Percentiles rank a stretch among this genome's conserved stretches.
phyloP scores from a whole-genome alignment of 2,329 filamentous ascomycete genomes.

The Sarocladium oryzae region DNA sequence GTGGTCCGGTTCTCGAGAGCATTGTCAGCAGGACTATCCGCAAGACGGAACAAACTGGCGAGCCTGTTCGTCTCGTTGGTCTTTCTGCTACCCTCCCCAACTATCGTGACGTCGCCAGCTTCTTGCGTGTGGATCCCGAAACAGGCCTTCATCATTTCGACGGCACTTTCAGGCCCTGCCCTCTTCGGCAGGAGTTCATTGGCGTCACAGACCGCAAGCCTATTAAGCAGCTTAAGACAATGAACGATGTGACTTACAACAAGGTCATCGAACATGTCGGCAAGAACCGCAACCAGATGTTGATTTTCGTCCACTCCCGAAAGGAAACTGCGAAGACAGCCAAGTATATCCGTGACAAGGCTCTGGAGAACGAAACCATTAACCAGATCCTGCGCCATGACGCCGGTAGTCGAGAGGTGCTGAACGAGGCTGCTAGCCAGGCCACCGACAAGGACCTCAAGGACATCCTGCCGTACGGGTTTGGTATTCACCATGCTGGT shows the following conservation, averaged over 20 bases:
- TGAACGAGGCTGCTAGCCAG: slow-evolving; percentile 76
- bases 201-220: slow-evolving; percentile 96
- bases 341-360: slow-evolving; percentile 92
- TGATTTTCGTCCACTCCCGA: slow-evolving; percentile 96
- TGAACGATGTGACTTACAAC: slow-evolving; percentile 98
- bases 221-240: slow-evolving; percentile 97
- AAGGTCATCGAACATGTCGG: slow-evolving; percentile 97
- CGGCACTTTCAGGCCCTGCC: slow-evolving; percentile 86
- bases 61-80: slow-evolving; percentile 85
- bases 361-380: slow-evolving; percentile 93
- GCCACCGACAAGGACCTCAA: slow-evolving; percentile 85
- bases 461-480: slow-evolving; percentile 89
- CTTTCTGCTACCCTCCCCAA: slow-evolving; percentile 94
- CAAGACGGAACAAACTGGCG: slow-evolving; percentile 87
- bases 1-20: slow-evolving; percentile 92
- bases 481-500: slow-evolving; percentile 97
- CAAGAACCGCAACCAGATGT: slow-evolving; percentile 89
- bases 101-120: slow-evolving; percentile 92
- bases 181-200: slow-evolving; percentile 92
- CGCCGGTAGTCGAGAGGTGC: slow-evolving; percentile 80
- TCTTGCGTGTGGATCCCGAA: slow-evolving; percentile 78
- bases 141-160: slow-evolving; percentile 96
- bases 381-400: slow-evolving; percentile 91
- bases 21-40: slow-evolving; percentile 93
- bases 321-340: slow-evolving; percentile 99